These are phyloP conservation scores for Gossypium trilobum DNA, from an alignment of 441 rosid genomes.

Conservation along the genomic window DNA sequence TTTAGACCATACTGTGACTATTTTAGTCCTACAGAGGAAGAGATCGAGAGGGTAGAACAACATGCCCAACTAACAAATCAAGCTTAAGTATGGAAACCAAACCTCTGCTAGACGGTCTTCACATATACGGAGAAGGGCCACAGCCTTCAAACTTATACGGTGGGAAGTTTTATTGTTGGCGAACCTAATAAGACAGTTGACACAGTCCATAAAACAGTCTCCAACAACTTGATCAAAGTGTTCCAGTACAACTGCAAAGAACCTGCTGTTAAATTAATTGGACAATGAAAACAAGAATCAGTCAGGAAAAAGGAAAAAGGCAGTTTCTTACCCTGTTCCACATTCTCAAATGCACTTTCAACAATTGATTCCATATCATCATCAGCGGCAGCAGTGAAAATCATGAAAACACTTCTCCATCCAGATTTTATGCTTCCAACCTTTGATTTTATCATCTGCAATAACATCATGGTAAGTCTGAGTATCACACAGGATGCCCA, in stretches of 20 bases:
- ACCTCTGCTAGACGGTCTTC: slow-evolving; percentile 99
- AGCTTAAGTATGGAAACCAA: slow-evolving; percentile 13
- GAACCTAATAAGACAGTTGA: slow-evolving; percentile 96
- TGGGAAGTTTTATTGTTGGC: slow-evolving; percentile 90
- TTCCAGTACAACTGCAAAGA: slow-evolving; percentile 86
- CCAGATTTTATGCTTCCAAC: slow-evolving; percentile 99
- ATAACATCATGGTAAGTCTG: slow-evolving; percentile 18
- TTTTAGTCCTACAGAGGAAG: not conserved
- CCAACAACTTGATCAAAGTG: slow-evolving; percentile 99
- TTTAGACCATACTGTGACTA: not conserved
- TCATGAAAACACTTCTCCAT: slow-evolving; percentile 98
- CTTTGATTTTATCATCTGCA: slow-evolving; percentile 97
- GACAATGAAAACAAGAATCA: slow-evolving; percentile 9
- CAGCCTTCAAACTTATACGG: slow-evolving; percentile 96
- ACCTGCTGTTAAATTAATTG: slow-evolving; percentile 24
- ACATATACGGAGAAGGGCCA: slow-evolving; percentile 97
- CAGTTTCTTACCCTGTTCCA: slow-evolving; percentile 73
- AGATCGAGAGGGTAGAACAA: not conserved
- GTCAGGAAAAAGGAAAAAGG: slow-evolving; percentile 17
- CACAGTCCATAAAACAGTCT: slow-evolving; percentile 99
- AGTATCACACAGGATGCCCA: not conserved
- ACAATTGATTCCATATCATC: slow-evolving; percentile 86
- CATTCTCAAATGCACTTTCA: slow-evolving; percentile 98
- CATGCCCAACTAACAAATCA: slow-evolving; percentile 10
- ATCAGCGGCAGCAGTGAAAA: slow-evolving; percentile 96